Base-by-base conservation (phyloP, 2,329 filamentous ascomycete genomes). In the Rhexocercosporidium sp. region DNA sequence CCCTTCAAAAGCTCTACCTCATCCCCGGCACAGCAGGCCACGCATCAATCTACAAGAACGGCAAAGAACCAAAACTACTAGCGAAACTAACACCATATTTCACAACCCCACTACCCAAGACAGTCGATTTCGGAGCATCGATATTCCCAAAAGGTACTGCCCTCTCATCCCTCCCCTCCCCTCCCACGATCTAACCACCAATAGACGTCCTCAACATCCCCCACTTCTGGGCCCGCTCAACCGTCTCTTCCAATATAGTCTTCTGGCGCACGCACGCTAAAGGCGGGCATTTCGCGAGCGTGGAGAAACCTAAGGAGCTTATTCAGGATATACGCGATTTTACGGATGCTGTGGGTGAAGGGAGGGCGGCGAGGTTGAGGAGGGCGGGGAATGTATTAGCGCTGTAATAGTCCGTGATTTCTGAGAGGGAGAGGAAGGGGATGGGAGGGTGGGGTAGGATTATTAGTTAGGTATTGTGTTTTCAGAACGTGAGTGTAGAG, bases 161-260 rank as follows among this genome's bases (percentile, higher is more conserved):
- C 34, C 29, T 37, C 18, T 2, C 29, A 54, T 16, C n/a, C 39
- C 22, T n/a, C 2, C 37, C 12, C 9, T 14, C 20, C 27, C 22
- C 27, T 9, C 25, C 7, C 25, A 25, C 14, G 20, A n/a, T 31
- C n/a, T n/a, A 14, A 31, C 7, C 14, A 20, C n/a, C 18, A 22
- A 18, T 12, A 68, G 71, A 72, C 25, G 60, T 68, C 3, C 62
- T 66, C 39, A 69, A 69, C 47, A 62, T 73, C 9, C 71, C 69
- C 85, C 87, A 0, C 66, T 81, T 82, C 1, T 91, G 86, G 86
- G 83, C 80, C 0, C 78, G 79, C n/a, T 41, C 54, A 9, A 64
- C 37, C 18, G 86, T 86, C 0, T 76, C 90, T 11, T 88, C 85
- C 8, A 81, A 84, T 0, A 82, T 91, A 0, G 87, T 90, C 0